These are phyloP conservation scores for Microstroma glucosiphilum DNA, from an alignment of 1,284 basidiomycete species.

Conservation along the genomic window DNA sequence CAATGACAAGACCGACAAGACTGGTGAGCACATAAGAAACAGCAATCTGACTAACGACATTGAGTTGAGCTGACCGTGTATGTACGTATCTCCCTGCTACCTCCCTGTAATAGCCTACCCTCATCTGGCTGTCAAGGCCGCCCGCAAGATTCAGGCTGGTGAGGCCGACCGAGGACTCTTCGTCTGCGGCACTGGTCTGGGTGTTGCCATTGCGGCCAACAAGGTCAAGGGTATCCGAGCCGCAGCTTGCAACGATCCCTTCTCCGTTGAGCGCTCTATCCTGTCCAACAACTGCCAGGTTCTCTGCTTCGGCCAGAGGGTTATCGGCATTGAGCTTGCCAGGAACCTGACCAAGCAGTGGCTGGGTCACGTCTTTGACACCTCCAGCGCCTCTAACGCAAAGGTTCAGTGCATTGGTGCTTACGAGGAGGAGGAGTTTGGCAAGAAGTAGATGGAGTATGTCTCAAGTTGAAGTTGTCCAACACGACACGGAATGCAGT, in stretches of 20 bases:
- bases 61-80: not conserved
- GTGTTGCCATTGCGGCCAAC: slow-evolving; percentile 53
- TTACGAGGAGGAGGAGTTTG: slow-evolving; percentile 19
- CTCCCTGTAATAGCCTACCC: slow-evolving; percentile 49
- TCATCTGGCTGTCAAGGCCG: slow-evolving; percentile 53
- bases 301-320: slow-evolving; percentile 54
- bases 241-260: slow-evolving; percentile 53
- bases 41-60: not conserved
- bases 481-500: too few species aligned
- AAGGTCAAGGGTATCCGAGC: slow-evolving; percentile 53
- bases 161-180: slow-evolving; percentile 54
- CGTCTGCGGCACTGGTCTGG: slow-evolving; percentile 54
- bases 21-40: slow-evolving; percentile 25
- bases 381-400: slow-evolving; percentile 47
- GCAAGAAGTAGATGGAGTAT: not conserved
- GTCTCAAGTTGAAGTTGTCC: too few species aligned
- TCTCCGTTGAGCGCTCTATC: slow-evolving; percentile 53
- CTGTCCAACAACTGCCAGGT: slow-evolving; percentile 55
- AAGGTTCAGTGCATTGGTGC: slow-evolving; percentile 53
- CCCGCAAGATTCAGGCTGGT: slow-evolving; percentile 51
- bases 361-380: slow-evolving; percentile 54
- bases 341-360: slow-evolving; percentile 53
- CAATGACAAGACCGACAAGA: slow-evolving; percentile 41
- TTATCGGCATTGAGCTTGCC: slow-evolving; percentile 53
- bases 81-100: not conserved